Percentiles rank a stretch among this genome's conserved stretches.
phyloP scores from a whole-genome alignment of 352 stramenopile genomes.

The Blastocystis sp. region DNA sequence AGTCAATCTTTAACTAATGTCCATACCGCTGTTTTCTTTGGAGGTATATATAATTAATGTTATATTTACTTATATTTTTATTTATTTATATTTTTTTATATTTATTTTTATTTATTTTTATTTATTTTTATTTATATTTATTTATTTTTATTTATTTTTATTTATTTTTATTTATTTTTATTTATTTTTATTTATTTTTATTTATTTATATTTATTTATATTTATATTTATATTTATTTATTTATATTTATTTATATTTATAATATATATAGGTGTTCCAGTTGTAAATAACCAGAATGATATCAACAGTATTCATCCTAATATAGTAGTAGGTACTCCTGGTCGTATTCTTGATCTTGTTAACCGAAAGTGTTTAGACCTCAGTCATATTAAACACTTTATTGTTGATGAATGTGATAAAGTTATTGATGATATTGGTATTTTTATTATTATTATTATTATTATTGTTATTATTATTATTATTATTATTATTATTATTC shows the following conservation, averaged over 20 bases:
- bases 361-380: constrained; percentile 60
- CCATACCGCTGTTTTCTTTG: constrained; percentile 62
- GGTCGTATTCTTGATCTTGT: constrained; percentile 70
- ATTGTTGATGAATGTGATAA: constrained; percentile 99
- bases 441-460: constrained; percentile 45
- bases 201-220: too few relatives aligned
- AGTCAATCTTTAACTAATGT: constrained; percentile 84
- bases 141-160: constrained; percentile 79
- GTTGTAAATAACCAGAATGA: constrained; percentile 88
- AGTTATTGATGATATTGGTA: constrained; percentile 87
- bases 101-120: constrained; percentile 3
- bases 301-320: constrained; percentile 58
- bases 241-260: too few relatives aligned
- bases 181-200: constrained; percentile 76
- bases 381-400: constrained; percentile 98
- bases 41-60: constrained; percentile 35
- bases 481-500: background rate
- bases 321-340: constrained; percentile 87
- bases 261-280: too few relatives aligned
- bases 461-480: constrained; percentile 13
- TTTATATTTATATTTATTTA: too few relatives aligned
- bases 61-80: constrained; percentile 15
- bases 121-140: background rate
- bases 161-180: constrained; percentile 44
- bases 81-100: background rate